These are phyloP conservation scores for Beauveria sp. DNA, from an alignment of 2,329 filamentous ascomycete genomes.

Conservation along the genomic window DNA sequence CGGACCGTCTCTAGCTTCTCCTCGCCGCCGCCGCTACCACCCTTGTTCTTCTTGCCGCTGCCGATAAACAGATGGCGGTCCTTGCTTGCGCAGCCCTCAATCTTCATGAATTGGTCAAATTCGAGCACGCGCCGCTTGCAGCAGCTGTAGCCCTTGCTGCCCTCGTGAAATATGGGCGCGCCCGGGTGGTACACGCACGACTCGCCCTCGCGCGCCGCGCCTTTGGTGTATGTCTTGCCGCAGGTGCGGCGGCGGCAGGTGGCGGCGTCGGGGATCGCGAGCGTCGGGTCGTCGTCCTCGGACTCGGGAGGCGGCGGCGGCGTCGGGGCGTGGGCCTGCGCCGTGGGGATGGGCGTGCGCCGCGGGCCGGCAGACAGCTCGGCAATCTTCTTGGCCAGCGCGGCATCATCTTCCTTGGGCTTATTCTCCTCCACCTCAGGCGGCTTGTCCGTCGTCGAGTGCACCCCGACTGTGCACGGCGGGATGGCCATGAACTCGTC, in stretches of 20 bases:
- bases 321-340: constrained; percentile 36
- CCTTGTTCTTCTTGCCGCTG: constrained; percentile 57
- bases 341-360: constrained; percentile 31
- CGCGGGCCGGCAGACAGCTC: constrained; percentile 41
- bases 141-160: constrained; percentile 95
- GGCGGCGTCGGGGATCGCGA: constrained; percentile 65
- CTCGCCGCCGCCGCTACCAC: constrained; percentile 42
- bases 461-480: constrained; percentile 87
- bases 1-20: constrained; percentile 73
- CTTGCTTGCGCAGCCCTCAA: constrained; percentile 83
- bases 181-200: constrained; percentile 85
- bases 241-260: constrained; percentile 75
- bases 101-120: constrained; percentile 97
- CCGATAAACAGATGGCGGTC: constrained; percentile 77
- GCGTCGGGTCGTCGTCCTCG: constrained; percentile 75
- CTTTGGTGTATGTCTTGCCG: constrained; percentile 55
- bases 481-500: constrained; percentile 93
- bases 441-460: constrained; percentile 75
- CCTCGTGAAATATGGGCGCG: constrained; percentile 90
- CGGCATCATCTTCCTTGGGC: constrained; percentile 33
- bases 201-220: constrained; percentile 57
- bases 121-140: constrained; percentile 93
- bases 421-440: constrained; percentile 58
- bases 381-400: constrained; percentile 40
- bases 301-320: constrained; percentile 64